These are phyloP conservation scores for Cystoisospora suis DNA, from an alignment of 169 alveolate species.

Conservation along the genomic window DNA sequence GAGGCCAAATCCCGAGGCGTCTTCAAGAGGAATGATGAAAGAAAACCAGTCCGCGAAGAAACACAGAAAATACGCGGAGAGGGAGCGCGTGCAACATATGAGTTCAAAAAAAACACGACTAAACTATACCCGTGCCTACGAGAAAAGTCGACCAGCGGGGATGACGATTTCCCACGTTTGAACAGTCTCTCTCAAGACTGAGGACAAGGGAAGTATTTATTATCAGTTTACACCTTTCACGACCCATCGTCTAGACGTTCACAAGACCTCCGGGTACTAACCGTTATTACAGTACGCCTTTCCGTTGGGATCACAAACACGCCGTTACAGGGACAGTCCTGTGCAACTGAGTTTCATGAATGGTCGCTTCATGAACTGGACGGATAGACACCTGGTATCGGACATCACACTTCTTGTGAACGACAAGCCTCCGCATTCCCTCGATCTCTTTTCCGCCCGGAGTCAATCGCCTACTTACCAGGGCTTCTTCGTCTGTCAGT, in stretches of 20 bases:
- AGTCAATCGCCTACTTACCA: background rate
- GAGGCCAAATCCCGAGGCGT: too few relatives aligned
- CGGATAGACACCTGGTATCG: too few relatives aligned
- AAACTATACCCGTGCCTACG: background rate
- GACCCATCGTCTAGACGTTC: background rate
- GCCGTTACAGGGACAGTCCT: background rate
- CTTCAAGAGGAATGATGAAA: too few relatives aligned
- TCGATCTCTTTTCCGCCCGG: background rate
- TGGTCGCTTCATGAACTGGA: background rate
- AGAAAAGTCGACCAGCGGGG: background rate
- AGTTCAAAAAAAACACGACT: background rate
- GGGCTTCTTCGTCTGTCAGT: conserved; percentile 35
- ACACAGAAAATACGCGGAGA: background rate
- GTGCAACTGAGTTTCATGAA: background rate
- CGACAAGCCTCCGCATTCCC: background rate
- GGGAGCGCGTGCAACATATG: background rate
- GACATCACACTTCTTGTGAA: background rate
- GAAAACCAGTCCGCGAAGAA: too few relatives aligned
- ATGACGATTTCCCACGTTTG: background rate
- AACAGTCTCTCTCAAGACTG: background rate
- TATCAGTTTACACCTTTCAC: too few relatives aligned
- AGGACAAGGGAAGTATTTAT: background rate
- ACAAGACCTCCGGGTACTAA: background rate
- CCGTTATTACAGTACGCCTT: background rate
- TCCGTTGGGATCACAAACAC: background rate